Percentiles rank a stretch among this genome's conserved stretches.
These are phyloP conservation scores for Atkinsonella texensis DNA, from an alignment of 2,329 filamentous ascomycete species.

Conservation along the genomic window DNA sequence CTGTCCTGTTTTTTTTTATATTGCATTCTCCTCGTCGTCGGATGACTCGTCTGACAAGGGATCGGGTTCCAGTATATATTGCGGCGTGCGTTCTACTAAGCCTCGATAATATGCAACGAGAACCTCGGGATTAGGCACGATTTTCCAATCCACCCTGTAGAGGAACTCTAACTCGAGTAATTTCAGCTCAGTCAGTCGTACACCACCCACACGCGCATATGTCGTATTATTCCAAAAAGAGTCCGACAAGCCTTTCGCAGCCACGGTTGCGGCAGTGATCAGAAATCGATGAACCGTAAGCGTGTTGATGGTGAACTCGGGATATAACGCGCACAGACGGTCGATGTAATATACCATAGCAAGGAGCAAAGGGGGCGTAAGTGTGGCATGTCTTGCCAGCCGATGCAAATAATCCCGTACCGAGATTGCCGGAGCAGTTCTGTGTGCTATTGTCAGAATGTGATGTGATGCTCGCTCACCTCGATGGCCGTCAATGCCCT, in stretches of 20 bases:
- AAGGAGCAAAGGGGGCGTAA: slow-evolving; percentile 85
- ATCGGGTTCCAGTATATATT: slow-evolving; percentile 38
- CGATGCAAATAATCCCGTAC: slow-evolving; percentile 89
- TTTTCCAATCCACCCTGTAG: slow-evolving; percentile 87
- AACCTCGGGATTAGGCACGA: slow-evolving; percentile 89
- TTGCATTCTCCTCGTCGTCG: slow-evolving; percentile 14
- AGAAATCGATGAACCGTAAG: slow-evolving; percentile 95
- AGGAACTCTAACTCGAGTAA: slow-evolving; percentile 88
- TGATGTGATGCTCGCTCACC: no score
- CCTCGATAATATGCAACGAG: slow-evolving; percentile 88
- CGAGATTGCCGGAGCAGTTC: slow-evolving; percentile 72
- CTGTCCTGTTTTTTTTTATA: slow-evolving; percentile 10
- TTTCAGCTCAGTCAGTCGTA: slow-evolving; percentile 80
- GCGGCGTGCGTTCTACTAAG: slow-evolving; percentile 56
- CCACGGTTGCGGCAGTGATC: slow-evolving; percentile 90
- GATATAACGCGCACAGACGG: slow-evolving; percentile 80
- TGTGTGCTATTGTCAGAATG: slow-evolving; percentile 3
- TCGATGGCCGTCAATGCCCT: no score
- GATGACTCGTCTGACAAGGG: slow-evolving; percentile 11
- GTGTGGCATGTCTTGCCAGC: slow-evolving; percentile 83
- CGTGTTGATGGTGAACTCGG: slow-evolving; percentile 91
- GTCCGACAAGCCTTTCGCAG: slow-evolving; percentile 89
- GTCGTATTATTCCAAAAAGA: slow-evolving; percentile 98
- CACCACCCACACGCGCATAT: slow-evolving; percentile 86
- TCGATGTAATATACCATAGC: slow-evolving; percentile 99